Base-by-base conservation (phyloP, 352 stramenopile species). In the Albugo candida region DNA sequence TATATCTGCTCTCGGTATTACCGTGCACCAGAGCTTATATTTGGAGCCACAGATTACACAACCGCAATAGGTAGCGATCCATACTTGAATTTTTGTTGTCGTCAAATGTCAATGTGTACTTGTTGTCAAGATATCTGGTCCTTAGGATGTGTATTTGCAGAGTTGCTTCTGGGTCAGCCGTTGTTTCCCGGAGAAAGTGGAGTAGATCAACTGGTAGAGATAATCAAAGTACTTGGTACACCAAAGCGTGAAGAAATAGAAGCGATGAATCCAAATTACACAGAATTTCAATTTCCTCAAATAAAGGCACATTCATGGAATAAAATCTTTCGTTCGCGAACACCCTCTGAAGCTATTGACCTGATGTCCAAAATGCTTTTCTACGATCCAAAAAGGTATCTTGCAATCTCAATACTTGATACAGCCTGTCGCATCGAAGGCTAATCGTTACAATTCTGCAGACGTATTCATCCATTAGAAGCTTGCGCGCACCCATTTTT, bases 1-100 rank as follows among this genome's bases (percentile, higher is more conserved):
- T 99, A 99, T 73, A 99, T 99, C 65, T 99, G 96, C 65, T 97
- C 81, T 31, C 76, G 92, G 19, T 99, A 99, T 66, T 99, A 99
- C 60, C 83, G 96, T 52, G 96, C 96, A 11, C 96, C 96, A 0
- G 96, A 99, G 62, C 76, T 99, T 35, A 99, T 99, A 52, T 99
- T 99, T 74, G 96, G 96, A n/a, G 94, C 92, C 12, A 99, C 95
- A 1, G 91, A 99, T 64, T 99, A 99, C 70, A 97, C 92, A 19
- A 97, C 94, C n/a, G 92, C 94, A 14, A 99, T 99, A 45, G 78
- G 76, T 91, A 35, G 19, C 21, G 21, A 35, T 13, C 11, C 5
- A 2, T 21, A n/a, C 34, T 17, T 49, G 14, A 36, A 14, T 11
- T 16, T 17, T 18, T 18, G n/a, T 19, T 34, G 3, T 48, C 11